phyloP scores from a whole-genome alignment of 1,284 basidiomycete species.

The Cryptococcus wingfieldii region DNA sequence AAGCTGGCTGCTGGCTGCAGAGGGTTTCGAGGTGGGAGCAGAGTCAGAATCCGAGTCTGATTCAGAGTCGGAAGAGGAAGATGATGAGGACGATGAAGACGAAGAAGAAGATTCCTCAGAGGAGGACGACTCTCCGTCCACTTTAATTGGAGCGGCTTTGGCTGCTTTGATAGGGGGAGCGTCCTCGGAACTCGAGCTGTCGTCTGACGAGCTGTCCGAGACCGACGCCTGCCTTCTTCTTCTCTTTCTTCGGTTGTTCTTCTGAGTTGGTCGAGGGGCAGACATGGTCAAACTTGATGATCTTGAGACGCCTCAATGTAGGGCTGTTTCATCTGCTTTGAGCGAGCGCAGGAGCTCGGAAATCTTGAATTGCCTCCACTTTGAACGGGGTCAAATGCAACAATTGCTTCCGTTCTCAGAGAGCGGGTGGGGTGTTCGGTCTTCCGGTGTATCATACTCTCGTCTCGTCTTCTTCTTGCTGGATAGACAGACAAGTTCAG shows the following conservation, averaged over 20 bases:
- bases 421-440: no score
- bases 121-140: slow-evolving; percentile 17
- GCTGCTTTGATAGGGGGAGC: slow-evolving; percentile 1
- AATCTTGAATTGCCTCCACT: slow-evolving; percentile 1
- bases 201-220: slow-evolving; percentile 22
- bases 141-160: slow-evolving; percentile 15
- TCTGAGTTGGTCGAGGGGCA: slow-evolving; percentile 7
- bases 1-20: slow-evolving; percentile 4
- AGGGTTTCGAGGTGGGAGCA: not conserved
- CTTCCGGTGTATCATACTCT: no score
- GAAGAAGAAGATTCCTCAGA: slow-evolving; percentile 16
- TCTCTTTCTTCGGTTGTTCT: slow-evolving; percentile 23
- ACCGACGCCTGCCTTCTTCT: slow-evolving; percentile 37
- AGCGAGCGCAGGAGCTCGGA: not conserved
- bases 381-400: not conserved
- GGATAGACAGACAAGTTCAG: no score
- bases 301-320: not conserved
- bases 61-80: slow-evolving; percentile 18
- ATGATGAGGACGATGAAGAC: slow-evolving; percentile 18
- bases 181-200: slow-evolving; percentile 19
- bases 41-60: slow-evolving; percentile 21
- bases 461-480: no score
- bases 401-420: no score
- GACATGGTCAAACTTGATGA: not conserved
- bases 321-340: not conserved